phyloP scores from a whole-genome alignment of 2,329 filamentous ascomycete species.

The Fonsecaea nubica region DNA sequence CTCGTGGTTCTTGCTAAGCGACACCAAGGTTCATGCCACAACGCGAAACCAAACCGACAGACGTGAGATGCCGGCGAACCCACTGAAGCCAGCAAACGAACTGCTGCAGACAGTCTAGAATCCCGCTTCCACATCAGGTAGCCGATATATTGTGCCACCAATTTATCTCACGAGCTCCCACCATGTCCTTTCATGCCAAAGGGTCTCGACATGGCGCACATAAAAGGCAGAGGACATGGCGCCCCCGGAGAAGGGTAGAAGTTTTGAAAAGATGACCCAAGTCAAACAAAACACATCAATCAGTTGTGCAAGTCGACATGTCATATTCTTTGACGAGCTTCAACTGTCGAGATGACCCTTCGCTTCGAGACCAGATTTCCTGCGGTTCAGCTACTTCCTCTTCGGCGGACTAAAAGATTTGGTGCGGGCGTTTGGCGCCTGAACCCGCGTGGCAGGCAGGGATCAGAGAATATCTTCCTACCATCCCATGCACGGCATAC shows the following conservation, averaged over 20 bases:
- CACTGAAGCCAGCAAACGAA: conserved; percentile 17
- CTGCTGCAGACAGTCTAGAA: conserved; percentile 20
- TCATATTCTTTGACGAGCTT: background rate
- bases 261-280: background rate
- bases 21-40: conserved; percentile 32
- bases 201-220: background rate
- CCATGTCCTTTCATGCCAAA: conserved; percentile 2
- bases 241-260: background rate
- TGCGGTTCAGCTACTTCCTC: background rate
- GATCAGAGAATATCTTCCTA: conserved; percentile 11
- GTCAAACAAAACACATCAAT: background rate
- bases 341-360: background rate
- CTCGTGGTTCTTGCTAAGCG: conserved; percentile 28
- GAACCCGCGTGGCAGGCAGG: conserved; percentile 17
- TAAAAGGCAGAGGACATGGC: background rate
- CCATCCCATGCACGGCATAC: conserved; percentile 1
- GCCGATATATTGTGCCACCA: conserved; percentile 21
- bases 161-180: conserved; percentile 4
- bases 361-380: background rate
- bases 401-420: conserved; percentile 2
- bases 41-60: conserved; percentile 18
- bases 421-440: background rate
- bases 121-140: conserved; percentile 4
- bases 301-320: background rate
- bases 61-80: conserved; percentile 23